These are phyloP conservation scores for Raddia distichophylla DNA, from an alignment of 176 grass and related monocot species.

Conservation along the genomic window DNA sequence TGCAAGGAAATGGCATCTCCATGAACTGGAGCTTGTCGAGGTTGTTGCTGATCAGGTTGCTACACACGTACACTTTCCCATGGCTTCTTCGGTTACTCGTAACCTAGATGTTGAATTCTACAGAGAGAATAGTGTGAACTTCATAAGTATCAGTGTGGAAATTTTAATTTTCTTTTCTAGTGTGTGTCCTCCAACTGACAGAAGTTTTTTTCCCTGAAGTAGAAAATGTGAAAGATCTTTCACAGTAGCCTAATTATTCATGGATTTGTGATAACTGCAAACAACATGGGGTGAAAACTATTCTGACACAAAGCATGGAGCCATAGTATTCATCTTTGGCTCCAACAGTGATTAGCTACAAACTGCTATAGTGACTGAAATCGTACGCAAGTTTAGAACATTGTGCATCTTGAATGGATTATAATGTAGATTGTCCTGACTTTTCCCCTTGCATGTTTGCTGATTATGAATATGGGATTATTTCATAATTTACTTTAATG, in stretches of 20 bases:
- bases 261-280: conserved; percentile 5
- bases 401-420: not conserved
- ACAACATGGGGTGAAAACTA: not conserved
- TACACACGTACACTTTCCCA: not conserved
- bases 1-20: conserved; percentile 56
- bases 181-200: no score
- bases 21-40: conserved; percentile 63
- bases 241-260: not conserved
- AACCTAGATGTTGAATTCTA: not conserved
- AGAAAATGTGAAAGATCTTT: not conserved
- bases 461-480: not conserved
- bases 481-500: not conserved
- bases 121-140: not conserved
- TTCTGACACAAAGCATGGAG: not conserved
- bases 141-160: not conserved
- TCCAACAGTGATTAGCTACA: not conserved
- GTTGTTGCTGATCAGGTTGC: conserved; percentile 64
- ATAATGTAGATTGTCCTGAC: no score
- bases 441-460: not conserved
- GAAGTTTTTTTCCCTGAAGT: not conserved
- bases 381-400: not conserved
- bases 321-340: not conserved
- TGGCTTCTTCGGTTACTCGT: not conserved
- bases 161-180: no score
- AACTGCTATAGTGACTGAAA: not conserved